Base-by-base conservation (phyloP, 2,329 filamentous ascomycete species). In the Cladosporium oxysporum region DNA sequence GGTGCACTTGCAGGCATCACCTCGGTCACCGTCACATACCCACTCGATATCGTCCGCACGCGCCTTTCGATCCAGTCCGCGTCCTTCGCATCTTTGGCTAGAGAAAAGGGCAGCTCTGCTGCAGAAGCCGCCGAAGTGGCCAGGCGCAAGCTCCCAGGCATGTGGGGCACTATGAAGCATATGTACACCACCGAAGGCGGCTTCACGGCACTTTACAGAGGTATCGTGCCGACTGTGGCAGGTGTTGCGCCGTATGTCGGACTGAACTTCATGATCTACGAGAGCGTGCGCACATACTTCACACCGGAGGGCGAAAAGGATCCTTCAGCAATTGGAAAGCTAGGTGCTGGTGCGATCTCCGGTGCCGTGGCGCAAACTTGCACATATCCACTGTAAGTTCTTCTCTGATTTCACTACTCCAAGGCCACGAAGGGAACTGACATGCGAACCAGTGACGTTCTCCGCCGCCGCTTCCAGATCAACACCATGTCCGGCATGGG, bases 401-500 rank as follows among this genome's bases (percentile, higher is more conserved):
- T 14, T 14, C 18, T 28, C 3, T 50, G n/a, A 7, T 14, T 26
- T 53, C 16, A 12, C 2, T 23, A 18, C 33, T 28, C 2, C 41
- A 28, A 18, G n/a, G 10, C 2, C 18, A 14, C 41, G 33, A 16
- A n/a, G 16, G 29, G 7, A 3, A 37, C 63, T 65, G 16, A 65
- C 57, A 41, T 16, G 2, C 21, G 33, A 47, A 3, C 21, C 64
- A 95, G 92, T 76, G 93, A 97, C 76, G 94, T 99, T 2, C 84
- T 99, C 64, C 91, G 95, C 35, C 89, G 95, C 67, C 88, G 95
- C 60, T 99, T 99, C 78, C 95, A 99, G 77, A 95, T 99, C 81
- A 99, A 99, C 80, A 97, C 95, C 63, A 99, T 99, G 95, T 92
- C 91, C 58, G 95, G 95, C 61, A 94, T 99, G 89, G 95, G 95